Evolutionary conservation across 192 early-diverging fungal species (phyloP).

Genomic region (Endogone sp.): DNA sequence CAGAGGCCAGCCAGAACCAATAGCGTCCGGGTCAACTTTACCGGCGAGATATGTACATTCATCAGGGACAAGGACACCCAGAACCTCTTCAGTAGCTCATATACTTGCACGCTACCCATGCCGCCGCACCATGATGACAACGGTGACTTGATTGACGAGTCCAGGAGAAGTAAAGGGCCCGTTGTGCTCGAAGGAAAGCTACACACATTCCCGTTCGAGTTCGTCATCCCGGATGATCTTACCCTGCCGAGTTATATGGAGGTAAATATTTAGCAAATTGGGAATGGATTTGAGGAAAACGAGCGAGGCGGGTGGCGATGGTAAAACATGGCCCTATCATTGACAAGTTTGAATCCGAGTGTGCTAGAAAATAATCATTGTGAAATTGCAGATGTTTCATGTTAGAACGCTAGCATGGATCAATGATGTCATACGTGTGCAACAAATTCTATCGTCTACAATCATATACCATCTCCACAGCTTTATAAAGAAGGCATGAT

Average conservation of each 20-base stretch:
- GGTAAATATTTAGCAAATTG: too few relatives aligned
- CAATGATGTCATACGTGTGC: too few relatives aligned
- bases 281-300: too few relatives aligned
- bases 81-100: constrained; percentile 15
- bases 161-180: not conserved
- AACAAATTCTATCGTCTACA: not conserved
- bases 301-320: too few relatives aligned
- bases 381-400: too few relatives aligned
- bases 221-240: constrained; percentile 23
- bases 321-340: too few relatives aligned
- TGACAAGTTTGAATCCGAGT: too few relatives aligned
- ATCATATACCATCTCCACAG: constrained; percentile 3
- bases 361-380: too few relatives aligned
- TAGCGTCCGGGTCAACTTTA: constrained; percentile 22
- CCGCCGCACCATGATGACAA: not conserved
- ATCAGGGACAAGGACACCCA: constrained; percentile 26
- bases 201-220: constrained; percentile 30
- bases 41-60: constrained; percentile 18
- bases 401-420: too few relatives aligned
- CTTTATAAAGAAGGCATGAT: constrained; percentile 23
- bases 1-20: constrained; percentile 24
- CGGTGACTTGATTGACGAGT: not conserved
- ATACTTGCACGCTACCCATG: not conserved
- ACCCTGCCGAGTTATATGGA: constrained; percentile 30
- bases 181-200: constrained; percentile 19